Evolutionary conservation across 202 grass and related monocot genomes (phyloP).

Genomic region (Hordeum pubiflorum): DNA sequence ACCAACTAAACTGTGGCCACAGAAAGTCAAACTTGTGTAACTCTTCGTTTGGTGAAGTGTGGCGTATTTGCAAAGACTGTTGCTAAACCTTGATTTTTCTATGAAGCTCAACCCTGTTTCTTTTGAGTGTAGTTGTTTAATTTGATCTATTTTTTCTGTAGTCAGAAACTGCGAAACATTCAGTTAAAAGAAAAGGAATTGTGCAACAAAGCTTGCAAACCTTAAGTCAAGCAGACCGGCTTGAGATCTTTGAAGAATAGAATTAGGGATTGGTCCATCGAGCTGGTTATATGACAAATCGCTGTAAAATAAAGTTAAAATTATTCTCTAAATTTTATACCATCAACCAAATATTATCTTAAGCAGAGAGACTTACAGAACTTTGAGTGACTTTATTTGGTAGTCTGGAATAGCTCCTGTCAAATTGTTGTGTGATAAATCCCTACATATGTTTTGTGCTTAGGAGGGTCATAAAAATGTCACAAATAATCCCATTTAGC

Average conservation of each 20-base stretch:
- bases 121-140: background rate
- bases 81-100: background rate
- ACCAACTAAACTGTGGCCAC: background rate
- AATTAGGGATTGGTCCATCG: background rate
- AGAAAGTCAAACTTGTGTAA: background rate
- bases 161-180: background rate
- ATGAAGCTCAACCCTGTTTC: background rate
- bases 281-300: conserved; percentile 17
- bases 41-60: background rate
- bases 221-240: background rate
- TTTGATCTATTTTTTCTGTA: background rate
- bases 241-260: background rate
- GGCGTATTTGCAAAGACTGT: background rate
- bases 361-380: conserved; percentile 10
- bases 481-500: background rate
- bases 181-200: background rate
- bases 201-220: background rate
- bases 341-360: background rate
- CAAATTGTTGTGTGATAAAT: conserved; percentile 12
- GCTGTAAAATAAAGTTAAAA: background rate
- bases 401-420: background rate
- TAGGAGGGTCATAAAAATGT: background rate
- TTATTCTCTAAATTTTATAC: background rate
- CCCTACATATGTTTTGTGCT: background rate
- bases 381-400: background rate